Percentiles rank a stretch among this genome's conserved stretches.
Evolutionary conservation across 768 basidiomycete genomes (phyloP).

Genomic region (Termitomyces sp.): DNA sequence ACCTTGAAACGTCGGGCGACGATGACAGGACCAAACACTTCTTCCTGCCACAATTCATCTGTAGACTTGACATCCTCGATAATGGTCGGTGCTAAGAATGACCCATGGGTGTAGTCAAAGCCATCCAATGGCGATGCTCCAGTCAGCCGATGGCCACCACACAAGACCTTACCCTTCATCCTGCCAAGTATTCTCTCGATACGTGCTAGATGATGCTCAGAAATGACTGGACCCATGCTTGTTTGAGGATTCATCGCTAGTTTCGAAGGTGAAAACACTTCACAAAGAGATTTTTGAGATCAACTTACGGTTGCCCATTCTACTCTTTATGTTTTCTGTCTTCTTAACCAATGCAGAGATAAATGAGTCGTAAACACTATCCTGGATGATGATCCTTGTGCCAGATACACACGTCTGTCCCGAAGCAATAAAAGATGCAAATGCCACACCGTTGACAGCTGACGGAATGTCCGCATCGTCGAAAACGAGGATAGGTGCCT

Average conservation of each 20-base stretch:
- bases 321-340: slow-evolving; percentile 50
- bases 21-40: slow-evolving; percentile 86
- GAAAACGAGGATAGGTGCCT: slow-evolving; percentile 83
- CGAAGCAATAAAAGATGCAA: slow-evolving; percentile 82
- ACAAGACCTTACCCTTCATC: slow-evolving; percentile 45
- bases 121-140: slow-evolving; percentile 64
- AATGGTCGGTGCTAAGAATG: slow-evolving; percentile 81
- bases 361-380: slow-evolving; percentile 65
- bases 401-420: slow-evolving; percentile 93
- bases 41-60: slow-evolving; percentile 76
- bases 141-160: slow-evolving; percentile 65
- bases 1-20: slow-evolving; percentile 48
- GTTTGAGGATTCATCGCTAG: slow-evolving; percentile 69
- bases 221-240: slow-evolving; percentile 83
- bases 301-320: slow-evolving; percentile 76
- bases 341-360: slow-evolving; percentile 61
- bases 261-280: not conserved
- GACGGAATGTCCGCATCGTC: slow-evolving; percentile 68
- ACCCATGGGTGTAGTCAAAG: slow-evolving; percentile 67
- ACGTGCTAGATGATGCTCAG: slow-evolving; percentile 55
- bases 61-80: slow-evolving; percentile 52
- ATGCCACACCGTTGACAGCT: slow-evolving; percentile 82
- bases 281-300: not conserved
- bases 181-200: slow-evolving; percentile 56
- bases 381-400: slow-evolving; percentile 77